These are phyloP conservation scores for Aspergillus pseudoviridinutans DNA, from an alignment of 2,329 filamentous ascomycete species.

Conservation along the genomic window DNA sequence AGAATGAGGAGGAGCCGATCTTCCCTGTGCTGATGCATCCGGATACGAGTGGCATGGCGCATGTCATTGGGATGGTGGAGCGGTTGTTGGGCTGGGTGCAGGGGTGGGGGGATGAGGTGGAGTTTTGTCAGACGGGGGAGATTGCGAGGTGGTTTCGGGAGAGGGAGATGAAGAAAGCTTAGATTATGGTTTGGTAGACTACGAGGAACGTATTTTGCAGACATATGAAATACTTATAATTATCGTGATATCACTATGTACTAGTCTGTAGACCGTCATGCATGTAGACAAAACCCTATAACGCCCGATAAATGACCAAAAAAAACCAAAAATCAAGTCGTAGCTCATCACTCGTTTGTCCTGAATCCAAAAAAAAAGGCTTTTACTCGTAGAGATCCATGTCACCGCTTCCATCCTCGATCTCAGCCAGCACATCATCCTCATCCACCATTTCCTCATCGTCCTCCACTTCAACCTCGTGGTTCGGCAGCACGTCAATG, in stretches of 20 bases:
- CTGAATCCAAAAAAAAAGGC: not conserved
- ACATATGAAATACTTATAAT: too few relatives aligned
- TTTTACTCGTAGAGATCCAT: constrained; percentile 60
- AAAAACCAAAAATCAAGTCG: not conserved
- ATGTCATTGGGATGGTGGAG: constrained; percentile 57
- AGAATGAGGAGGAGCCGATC: constrained; percentile 39
- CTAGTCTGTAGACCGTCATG: not conserved
- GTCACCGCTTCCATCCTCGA: constrained; percentile 52
- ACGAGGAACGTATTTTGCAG: too few relatives aligned
- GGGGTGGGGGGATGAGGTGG: constrained; percentile 31
- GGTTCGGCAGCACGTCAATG: constrained; percentile 79
- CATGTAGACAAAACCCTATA: not conserved
- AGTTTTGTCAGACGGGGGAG: constrained; percentile 29
- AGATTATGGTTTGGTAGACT: not conserved
- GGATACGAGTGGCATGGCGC: constrained; percentile 58
- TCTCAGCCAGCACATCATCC: constrained; percentile 70
- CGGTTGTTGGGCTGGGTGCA: constrained; percentile 50
- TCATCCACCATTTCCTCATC: constrained; percentile 74
- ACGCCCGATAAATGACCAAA: too few relatives aligned
- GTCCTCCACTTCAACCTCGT: constrained; percentile 60
- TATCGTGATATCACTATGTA: not conserved
- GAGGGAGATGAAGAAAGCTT: constrained; percentile 4
- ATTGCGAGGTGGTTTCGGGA: constrained; percentile 28
- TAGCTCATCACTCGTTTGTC: not conserved
- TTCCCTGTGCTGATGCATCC: constrained; percentile 55